Evolutionary conservation across 306 rosid species (phyloP).

Genomic region (Bauhinia variegata): DNA sequence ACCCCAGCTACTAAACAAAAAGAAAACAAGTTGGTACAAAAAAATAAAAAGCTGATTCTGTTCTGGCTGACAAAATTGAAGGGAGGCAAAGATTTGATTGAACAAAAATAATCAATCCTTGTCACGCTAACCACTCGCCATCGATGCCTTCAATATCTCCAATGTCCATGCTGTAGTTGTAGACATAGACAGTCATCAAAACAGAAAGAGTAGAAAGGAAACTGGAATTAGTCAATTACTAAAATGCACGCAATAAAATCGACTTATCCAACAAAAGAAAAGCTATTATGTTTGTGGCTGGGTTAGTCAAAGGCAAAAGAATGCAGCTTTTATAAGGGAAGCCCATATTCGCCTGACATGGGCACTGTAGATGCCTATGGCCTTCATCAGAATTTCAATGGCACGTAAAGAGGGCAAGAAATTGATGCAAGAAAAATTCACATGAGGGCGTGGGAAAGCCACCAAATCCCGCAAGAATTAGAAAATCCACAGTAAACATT

Average conservation of each 20-base stretch:
- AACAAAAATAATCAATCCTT: slow-evolving; percentile 47
- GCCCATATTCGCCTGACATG: slow-evolving; percentile 29
- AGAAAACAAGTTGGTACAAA: slow-evolving; percentile 24
- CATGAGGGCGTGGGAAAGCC: too few species aligned
- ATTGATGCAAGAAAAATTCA: too few species aligned
- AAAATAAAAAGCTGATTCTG: too few species aligned
- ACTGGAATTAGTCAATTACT: too few species aligned
- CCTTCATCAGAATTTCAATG: slow-evolving; percentile 10
- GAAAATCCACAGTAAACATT: background rate
- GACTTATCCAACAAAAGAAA: too few species aligned
- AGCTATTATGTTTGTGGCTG: background rate
- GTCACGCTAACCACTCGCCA: slow-evolving; percentile 79
- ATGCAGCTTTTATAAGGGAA: slow-evolving; percentile 18
- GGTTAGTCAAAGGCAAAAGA: slow-evolving; percentile 26
- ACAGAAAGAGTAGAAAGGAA: too few species aligned
- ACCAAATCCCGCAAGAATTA: background rate
- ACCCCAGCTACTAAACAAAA: slow-evolving; percentile 16
- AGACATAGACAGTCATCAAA: too few species aligned
- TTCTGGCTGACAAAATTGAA: background rate
- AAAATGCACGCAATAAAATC: too few species aligned
- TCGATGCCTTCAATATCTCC: slow-evolving; percentile 85
- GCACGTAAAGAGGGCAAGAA: background rate
- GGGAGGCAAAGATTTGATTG: slow-evolving; percentile 54
- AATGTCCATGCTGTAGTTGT: slow-evolving; percentile 87
- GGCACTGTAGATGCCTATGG: slow-evolving; percentile 21